phyloP scores from a whole-genome alignment of 257 asterid species.

The Rubia yunnanensis region DNA sequence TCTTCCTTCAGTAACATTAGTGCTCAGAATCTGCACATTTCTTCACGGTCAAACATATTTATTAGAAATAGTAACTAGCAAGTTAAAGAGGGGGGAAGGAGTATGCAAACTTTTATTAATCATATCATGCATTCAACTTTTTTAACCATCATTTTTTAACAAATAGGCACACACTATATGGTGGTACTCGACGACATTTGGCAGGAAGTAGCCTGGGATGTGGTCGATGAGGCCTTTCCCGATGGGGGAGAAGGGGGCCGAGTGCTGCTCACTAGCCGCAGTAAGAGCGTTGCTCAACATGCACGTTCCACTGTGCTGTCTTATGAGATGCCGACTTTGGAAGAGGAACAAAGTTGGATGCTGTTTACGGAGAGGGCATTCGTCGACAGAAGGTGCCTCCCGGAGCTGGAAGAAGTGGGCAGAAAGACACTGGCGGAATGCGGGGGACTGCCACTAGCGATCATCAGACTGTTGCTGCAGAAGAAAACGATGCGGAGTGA shows the following conservation, averaged over 20 bases:
- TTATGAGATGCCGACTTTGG: constrained; percentile 8
- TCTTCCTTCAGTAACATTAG: too few relatives aligned
- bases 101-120: too few relatives aligned
- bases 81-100: too few relatives aligned
- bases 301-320: background rate
- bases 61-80: too few relatives aligned
- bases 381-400: background rate
- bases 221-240: constrained; percentile 14
- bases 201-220: constrained; percentile 15
- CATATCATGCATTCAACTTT: too few relatives aligned
- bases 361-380: constrained; percentile 15
- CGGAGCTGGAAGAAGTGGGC: constrained; percentile 12
- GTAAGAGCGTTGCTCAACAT: background rate
- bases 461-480: constrained; percentile 11
- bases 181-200: constrained; percentile 14
- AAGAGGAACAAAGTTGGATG: constrained; percentile 16
- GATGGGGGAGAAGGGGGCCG: constrained; percentile 11
- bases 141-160: too few relatives aligned
- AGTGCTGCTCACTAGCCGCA: constrained; percentile 20
- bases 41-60: too few relatives aligned
- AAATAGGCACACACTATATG: constrained; percentile 2
- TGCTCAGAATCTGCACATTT: too few relatives aligned
- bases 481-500: background rate
- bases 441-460: constrained; percentile 20
- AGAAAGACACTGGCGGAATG: constrained; percentile 15